These are phyloP conservation scores for Citrus sinensis DNA, from an alignment of 345 rosid genomes.

Conservation along the genomic window DVS_A1.0 CM039163.1:2035501-2036000, in stretches of 20 bases:
- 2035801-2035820: not conserved
- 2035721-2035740: too few species aligned
- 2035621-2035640: too few species aligned
- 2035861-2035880: not conserved
- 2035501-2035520: too few species aligned
- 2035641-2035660: too few species aligned
- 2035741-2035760: not conserved
- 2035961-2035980: not conserved
- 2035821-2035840: not conserved
- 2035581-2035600: too few species aligned
- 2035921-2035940: not conserved
- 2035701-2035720: too few species aligned
- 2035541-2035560: too few species aligned
- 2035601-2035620: too few species aligned
- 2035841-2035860: not conserved
- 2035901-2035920: not conserved
- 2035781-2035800: constrained; percentile 18
- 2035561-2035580: too few species aligned
- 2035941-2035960: not conserved
- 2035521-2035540: too few species aligned
- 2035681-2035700: too few species aligned
- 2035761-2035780: constrained; percentile 30
- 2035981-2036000: not conserved
- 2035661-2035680: too few species aligned
- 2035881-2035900: not conserved